Evolutionary conservation across 768 basidiomycete species (phyloP).

Genomic region (Boletales sp.): DNA sequence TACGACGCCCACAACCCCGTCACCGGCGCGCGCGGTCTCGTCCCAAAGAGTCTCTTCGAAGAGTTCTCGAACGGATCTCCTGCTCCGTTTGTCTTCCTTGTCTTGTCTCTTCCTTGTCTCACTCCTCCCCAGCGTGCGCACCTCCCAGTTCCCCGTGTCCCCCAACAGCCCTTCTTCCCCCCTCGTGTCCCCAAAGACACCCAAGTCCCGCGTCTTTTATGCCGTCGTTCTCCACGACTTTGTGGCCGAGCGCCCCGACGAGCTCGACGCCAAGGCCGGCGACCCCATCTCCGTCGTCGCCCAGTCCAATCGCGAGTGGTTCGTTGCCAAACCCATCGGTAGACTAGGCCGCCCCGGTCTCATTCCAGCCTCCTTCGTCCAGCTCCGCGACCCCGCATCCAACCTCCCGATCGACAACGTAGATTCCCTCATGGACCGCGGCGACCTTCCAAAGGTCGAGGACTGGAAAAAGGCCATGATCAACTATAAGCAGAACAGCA

Average conservation of each 20-base stretch:
- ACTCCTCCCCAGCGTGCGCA: constrained; percentile 33
- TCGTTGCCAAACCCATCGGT: constrained; percentile 98
- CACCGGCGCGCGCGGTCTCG: constrained; percentile 85
- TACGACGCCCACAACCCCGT: constrained; percentile 96
- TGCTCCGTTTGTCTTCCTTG: constrained; percentile 29
- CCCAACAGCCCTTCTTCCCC: constrained; percentile 26
- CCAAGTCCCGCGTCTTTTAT: constrained; percentile 71
- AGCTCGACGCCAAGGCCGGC: constrained; percentile 90
- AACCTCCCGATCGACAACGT: constrained; percentile 76
- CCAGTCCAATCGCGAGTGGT: constrained; percentile 99
- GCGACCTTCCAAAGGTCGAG: constrained; percentile 92
- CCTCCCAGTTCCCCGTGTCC: constrained; percentile 25
- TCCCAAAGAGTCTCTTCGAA: constrained; percentile 85
- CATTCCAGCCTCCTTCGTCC: constrained; percentile 95
- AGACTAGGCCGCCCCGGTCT: constrained; percentile 92
- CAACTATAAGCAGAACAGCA: constrained; percentile 93
- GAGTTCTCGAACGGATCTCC: constrained; percentile 74
- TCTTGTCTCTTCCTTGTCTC: neutral
- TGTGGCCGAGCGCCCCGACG: constrained; percentile 90
- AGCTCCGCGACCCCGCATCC: constrained; percentile 90
- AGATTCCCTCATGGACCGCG: constrained; percentile 74
- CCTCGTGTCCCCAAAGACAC: constrained; percentile 30
- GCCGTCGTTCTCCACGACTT: constrained; percentile 97
- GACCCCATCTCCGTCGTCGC: constrained; percentile 97
- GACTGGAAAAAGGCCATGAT: constrained; percentile 98